These are phyloP conservation scores for Astragalus glycyphyllos DNA, from an alignment of 306 rosid species.

Conservation along the genomic window DNA sequence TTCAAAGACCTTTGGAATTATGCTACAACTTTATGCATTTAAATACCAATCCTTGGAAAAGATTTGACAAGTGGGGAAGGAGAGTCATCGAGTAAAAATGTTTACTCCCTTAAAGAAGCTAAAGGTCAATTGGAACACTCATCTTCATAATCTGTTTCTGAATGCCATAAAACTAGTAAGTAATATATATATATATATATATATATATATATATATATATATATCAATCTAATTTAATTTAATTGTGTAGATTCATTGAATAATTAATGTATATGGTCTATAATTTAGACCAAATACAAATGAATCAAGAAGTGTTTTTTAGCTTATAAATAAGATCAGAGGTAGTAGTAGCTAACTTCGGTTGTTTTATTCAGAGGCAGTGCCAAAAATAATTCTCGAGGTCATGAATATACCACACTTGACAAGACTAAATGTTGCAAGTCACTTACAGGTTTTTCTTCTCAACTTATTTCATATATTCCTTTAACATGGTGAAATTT, in stretches of 20 bases:
- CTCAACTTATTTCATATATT: background rate
- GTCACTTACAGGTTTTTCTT: conserved; percentile 72
- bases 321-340: too few species aligned
- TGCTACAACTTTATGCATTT: conserved; percentile 45
- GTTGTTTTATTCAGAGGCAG: conserved; percentile 54
- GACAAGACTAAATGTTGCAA: conserved; percentile 68
- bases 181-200: too few species aligned
- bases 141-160: conserved; percentile 70
- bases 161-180: conserved; percentile 60
- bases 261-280: too few species aligned
- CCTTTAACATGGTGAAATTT: background rate
- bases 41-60: conserved; percentile 26
- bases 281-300: too few species aligned
- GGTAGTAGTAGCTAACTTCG: too few species aligned
- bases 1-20: conserved; percentile 59
- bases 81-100: background rate
- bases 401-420: conserved; percentile 67
- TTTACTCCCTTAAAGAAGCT: conserved; percentile 59
- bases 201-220: too few species aligned
- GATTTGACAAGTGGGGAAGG: background rate
- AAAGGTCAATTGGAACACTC: conserved; percentile 66
- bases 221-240: too few species aligned
- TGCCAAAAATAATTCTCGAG: conserved; percentile 66
- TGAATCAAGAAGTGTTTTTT: too few species aligned
- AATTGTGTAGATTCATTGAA: too few species aligned